Base-by-base conservation (phyloP, 2,329 filamentous ascomycete genomes). In the Alternaria longipes region DNA sequence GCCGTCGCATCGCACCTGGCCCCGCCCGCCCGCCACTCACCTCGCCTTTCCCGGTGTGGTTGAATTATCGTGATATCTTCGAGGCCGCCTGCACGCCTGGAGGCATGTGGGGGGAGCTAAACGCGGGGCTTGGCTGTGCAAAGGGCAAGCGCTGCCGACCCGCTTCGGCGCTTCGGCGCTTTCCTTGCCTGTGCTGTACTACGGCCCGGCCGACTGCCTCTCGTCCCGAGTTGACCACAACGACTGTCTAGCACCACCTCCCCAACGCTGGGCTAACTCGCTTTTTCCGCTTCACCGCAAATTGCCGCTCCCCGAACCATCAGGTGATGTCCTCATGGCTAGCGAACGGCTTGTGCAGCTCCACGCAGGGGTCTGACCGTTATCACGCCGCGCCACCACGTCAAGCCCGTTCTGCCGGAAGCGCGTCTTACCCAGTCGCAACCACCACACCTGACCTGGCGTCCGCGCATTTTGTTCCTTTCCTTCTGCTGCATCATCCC, bases 71-170 rank as follows among this genome's bases (percentile, higher is more conserved):
- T 44, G n/a, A 30, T 34, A 45, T 51, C 9, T 53, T 59, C 36
- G 32, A 59, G 20, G 57, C 54, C 40, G 41, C 14, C 49, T 49
- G 46, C 32, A 54, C 41, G 32, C 30, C 42, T 32, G 24, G 50
- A 54, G 30, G 30, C 12, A 52, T 52, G 58, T 60, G 58, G 58
- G 50, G 58, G 53, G 52, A 57, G 58, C 58, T 60, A 60, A 55
- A 60, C 53, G 58, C 34, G 53, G 53, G 58, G 57, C 57, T 60
- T 60, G 53, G 58, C 58, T 24, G 36, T 54, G 32, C 34, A 50
- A 24, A 44, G 45, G 41, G 20, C 53, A 55, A 26, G 44, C 38
- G 45, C 53, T 51, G 18, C 53, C 54, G 54, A 55, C 18, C 32
- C 53, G 58, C 26, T 4, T 57, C 58, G 54, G 58, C 52, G 11